Base-by-base conservation (phyloP, 768 basidiomycete species). In the Hygrophorus russula region DNA sequence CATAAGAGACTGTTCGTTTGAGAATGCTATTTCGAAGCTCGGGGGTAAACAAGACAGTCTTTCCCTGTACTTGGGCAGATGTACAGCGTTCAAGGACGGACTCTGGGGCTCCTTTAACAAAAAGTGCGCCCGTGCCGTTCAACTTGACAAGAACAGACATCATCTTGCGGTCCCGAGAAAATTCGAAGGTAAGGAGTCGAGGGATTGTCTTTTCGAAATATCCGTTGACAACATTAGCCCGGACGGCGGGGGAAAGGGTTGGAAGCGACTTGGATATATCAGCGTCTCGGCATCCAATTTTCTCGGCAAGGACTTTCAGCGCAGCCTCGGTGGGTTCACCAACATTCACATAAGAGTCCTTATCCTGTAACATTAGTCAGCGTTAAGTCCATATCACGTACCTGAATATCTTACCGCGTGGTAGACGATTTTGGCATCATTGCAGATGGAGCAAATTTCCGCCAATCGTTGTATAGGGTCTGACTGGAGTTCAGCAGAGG, bases 261-360 rank as follows among this genome's bases (percentile, higher is more conserved):
- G 70, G 40, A 34, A 93, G 67, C 3, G 79, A 72, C 47, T 78
- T 69, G 40, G 68, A 63, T 18, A 81, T 49, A 50, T 77, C 71
- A 5, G 62, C 60, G 53, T 88, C 76, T 14, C 73, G 64, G 58
- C 82, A 83, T 14, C 85, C 90, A 44, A 97, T 74, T 67, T 98
- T 99, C 68, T 99, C 94, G 17, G 77, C 89, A 13, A 98, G 76
- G 34, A 96, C 92, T 61, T 87, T 92, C 44, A 99, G 73, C 0
- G 94, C 94, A 3, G 94, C 94, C 62, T 99, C 94, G 1, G 94
- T 99, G 11, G 94, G 94, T 65, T 98, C 94, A 18, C 94, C 94
- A 37, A 99, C 74, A 55, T 86, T 91, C 38, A 70, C 60, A 59
- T 94, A 98, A 0, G 66, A 49, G 20, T 71, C 69, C 58, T 85